Evolutionary conservation across 75 land plant genomes (phyloP).

Genomic region (Pinus tabuliformis): DNA sequence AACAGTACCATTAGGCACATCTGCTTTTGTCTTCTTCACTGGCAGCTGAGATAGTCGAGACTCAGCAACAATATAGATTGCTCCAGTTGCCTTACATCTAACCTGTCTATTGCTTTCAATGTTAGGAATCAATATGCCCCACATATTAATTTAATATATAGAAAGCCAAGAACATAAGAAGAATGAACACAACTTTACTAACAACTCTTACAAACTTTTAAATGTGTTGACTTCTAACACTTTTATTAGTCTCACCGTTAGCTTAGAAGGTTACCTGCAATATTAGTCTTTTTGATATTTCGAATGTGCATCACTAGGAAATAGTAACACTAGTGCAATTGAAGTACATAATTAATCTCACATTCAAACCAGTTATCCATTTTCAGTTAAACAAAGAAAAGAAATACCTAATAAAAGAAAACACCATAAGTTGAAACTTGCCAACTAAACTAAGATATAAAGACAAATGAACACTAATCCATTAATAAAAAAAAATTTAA

Average conservation of each 20-base stretch:
- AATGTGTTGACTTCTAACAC: neutral
- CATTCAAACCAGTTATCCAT: neutral
- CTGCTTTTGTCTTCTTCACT: slow-evolving; percentile 51
- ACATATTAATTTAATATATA: neutral
- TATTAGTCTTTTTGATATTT: neutral
- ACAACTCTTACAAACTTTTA: neutral
- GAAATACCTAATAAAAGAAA: neutral
- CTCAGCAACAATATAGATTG: slow-evolving; percentile 83
- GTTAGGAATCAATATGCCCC: neutral
- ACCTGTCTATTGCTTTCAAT: slow-evolving; percentile 47
- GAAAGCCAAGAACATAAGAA: neutral
- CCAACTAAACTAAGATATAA: neutral
- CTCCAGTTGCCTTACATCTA: slow-evolving; percentile 54
- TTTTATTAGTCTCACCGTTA: neutral
- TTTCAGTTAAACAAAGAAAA: neutral
- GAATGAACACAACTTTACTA: neutral
- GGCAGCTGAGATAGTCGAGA: slow-evolving; percentile 77
- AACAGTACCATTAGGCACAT: slow-evolving; percentile 22
- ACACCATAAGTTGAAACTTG: neutral
- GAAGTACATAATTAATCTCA: neutral
- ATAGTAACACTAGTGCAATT: too few relatives aligned
- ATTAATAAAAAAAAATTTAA: neutral
- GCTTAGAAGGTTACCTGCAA: neutral
- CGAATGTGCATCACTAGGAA: neutral
- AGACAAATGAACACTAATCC: neutral